Base-by-base conservation (phyloP, 2,329 filamentous ascomycete species). In the Laburnicola sp. region DNA sequence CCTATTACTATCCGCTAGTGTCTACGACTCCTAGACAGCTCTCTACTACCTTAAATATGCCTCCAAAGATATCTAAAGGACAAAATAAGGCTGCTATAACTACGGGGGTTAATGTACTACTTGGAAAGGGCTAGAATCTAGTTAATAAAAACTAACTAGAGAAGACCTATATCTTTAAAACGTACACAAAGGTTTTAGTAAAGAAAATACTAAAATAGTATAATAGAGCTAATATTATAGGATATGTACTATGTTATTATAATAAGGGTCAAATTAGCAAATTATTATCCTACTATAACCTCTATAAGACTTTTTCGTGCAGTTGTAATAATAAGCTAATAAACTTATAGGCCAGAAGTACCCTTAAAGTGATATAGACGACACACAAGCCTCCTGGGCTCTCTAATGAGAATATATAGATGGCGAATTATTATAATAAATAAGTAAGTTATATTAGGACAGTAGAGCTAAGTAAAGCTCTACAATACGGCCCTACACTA, bases 351-450 rank as follows among this genome's bases (percentile, higher is more conserved):
- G 44, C 58, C 38, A 23, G 30, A 9, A 57, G 54, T 26, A 56
- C 54, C 35, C 54, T 63, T 22, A 45, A 51, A 25, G 52, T 63
- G 16, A 48, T 47, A 30, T 63, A 51, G 57, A 61, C 56, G 26
- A 63, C 59, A 34, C 60, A 63, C 45, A 27, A 56, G 31, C 59
- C 60, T 23, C 51, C 48, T 4, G 60, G 59, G 7, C 52, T 63
- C n/a, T 54, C 57, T 22, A 16, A 38, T 16, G 60, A 62, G 30
- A 56, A 63, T 37, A 57, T 51, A 26, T 32, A 48, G 28, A 63
- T 63, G 57, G 57, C 60, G 30, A 48, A 50, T 45, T 63, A 58
- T 35, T 62, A 51, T 44, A 56, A 63, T 43, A 49, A 56, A 27
- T 54, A 58, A 45, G 56, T 56, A n/a, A 34, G 48, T 10, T 28